These are phyloP conservation scores for Globisporangium yorkense DNA, from an alignment of 352 stramenopile genomes.

Conservation along the genomic window DNA sequence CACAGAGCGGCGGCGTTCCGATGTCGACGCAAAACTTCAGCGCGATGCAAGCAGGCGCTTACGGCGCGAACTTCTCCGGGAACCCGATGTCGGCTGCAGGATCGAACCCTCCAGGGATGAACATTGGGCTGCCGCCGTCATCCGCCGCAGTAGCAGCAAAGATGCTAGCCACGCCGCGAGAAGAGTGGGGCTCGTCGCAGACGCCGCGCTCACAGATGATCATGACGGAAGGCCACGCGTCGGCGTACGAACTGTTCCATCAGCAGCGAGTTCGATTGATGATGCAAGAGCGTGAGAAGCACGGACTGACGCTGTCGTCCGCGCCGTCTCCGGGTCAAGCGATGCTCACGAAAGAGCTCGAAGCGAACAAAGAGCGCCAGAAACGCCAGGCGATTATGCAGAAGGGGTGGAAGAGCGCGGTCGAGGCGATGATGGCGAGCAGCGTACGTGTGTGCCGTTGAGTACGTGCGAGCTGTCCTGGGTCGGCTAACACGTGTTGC, in stretches of 20 bases:
- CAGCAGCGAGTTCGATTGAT: conserved; percentile 81
- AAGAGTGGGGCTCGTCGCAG: conserved; percentile 86
- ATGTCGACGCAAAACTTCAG: conserved; percentile 31
- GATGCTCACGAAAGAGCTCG: conserved; percentile 84
- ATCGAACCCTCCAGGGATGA: conserved; percentile 6
- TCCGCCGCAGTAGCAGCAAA: conserved; percentile 32
- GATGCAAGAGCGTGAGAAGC: conserved; percentile 76
- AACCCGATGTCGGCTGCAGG: conserved; percentile 6
- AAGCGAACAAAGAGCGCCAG: conserved; percentile 85
- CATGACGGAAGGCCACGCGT: conserved; percentile 73
- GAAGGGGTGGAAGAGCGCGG: conserved; percentile 83
- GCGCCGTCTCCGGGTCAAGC: conserved; percentile 78
- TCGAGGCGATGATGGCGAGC: conserved; percentile 76
- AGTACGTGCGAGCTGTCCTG: not conserved
- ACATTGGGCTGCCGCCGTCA: conserved; percentile 33
- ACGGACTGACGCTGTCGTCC: conserved; percentile 70
- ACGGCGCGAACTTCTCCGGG: conserved; percentile 12
- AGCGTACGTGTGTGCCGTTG: conserved; percentile 30
- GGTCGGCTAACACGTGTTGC: not conserved
- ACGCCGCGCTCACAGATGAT: conserved; percentile 81
- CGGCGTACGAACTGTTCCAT: conserved; percentile 84
- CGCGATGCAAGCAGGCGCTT: conserved; percentile 13
- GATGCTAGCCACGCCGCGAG: conserved; percentile 59
- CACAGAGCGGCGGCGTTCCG: conserved; percentile 4
- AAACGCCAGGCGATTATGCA: conserved; percentile 87